Evolutionary conservation across 2,329 filamentous ascomycete species (phyloP), one percentile per base, ranked within the genome.

Genomic region (Escovopsis sp.): DNA sequence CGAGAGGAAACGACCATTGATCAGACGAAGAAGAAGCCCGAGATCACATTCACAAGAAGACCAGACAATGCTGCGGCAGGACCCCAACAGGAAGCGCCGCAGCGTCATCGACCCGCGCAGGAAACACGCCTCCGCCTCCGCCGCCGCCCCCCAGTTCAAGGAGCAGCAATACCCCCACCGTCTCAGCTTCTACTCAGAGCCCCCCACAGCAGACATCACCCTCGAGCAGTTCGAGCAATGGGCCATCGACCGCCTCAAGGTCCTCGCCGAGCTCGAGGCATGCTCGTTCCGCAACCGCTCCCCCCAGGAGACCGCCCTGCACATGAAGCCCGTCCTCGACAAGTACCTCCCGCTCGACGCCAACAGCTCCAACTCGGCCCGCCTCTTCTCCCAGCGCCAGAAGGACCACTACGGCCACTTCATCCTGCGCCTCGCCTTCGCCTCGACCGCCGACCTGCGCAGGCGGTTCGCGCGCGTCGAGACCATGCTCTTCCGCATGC

Each of bases 391-490:
- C 30, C 85, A 98, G 63, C 74, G 89, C 25, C 84, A 89, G 60
- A 93, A 91, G 58, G 91, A 98, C 53, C 91, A 98, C 63, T 98
- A 96, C 63, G 91, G 84, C 43, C 91, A 98, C 61, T 98, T 95
- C 59, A 98, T 96, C 47, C 74, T 98, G 6, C 79, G 91, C 1
- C 75, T 98, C 35, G 91, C 91, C 1, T 98, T 98, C 56, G 79
- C 88, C 1, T 79, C 82, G 2, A 95, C 89, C 0, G 87, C 94
- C 56, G 91, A 98, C 54, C 68, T 96, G 32, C 79, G 91, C 35
- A 74, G 83, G 48, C 79, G 91, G 20, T 98, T 96, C 56, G 74
- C 79, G 4, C 77, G 88, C 31, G 77, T 93, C 4, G 91, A 98
- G 63, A 84, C 84, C 0, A 84, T 84, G 73, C 71, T 98, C 1